Evolutionary conservation across 192 early-diverging fungal species (phyloP).

Genomic region (Diversispora epigaea): DNA sequence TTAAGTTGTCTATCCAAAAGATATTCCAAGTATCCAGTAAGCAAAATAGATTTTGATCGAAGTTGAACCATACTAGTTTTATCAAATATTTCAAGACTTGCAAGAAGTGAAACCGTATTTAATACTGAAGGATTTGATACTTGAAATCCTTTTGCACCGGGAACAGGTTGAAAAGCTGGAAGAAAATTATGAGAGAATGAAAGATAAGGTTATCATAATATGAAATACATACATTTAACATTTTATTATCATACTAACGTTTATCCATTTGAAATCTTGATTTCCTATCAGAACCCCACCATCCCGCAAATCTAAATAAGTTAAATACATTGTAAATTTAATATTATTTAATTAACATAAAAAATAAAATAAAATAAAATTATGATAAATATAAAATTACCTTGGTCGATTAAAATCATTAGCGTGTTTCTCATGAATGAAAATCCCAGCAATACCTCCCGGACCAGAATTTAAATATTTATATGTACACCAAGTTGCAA

Average conservation of each 20-base stretch:
- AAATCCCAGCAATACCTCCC: slow-evolving; percentile 89
- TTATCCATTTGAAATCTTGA: slow-evolving; percentile 90
- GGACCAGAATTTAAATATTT: slow-evolving; percentile 99
- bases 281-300: slow-evolving; percentile 88
- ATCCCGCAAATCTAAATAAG: slow-evolving; percentile 68
- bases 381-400: slow-evolving; percentile 37
- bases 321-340: background rate
- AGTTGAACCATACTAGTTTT: slow-evolving; percentile 68
- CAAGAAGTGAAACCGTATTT: slow-evolving; percentile 69
- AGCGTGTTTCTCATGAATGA: slow-evolving; percentile 85
- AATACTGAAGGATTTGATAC: slow-evolving; percentile 88
- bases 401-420: slow-evolving; percentile 53
- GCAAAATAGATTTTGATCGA: slow-evolving; percentile 68
- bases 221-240: background rate
- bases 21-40: slow-evolving; percentile 85
- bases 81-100: slow-evolving; percentile 77
- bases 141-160: slow-evolving; percentile 82
- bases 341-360: background rate
- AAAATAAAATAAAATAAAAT: background rate
- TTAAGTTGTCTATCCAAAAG: slow-evolving; percentile 51
- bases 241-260: slow-evolving; percentile 35
- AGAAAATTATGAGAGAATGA: background rate
- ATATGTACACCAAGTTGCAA: slow-evolving; percentile 98
- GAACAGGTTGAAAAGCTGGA: slow-evolving; percentile 67
- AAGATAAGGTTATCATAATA: too few species aligned